These are phyloP conservation scores for Xylaria sp. DNA, from an alignment of 2,329 filamentous ascomycete species.

Conservation along the genomic window DNA sequence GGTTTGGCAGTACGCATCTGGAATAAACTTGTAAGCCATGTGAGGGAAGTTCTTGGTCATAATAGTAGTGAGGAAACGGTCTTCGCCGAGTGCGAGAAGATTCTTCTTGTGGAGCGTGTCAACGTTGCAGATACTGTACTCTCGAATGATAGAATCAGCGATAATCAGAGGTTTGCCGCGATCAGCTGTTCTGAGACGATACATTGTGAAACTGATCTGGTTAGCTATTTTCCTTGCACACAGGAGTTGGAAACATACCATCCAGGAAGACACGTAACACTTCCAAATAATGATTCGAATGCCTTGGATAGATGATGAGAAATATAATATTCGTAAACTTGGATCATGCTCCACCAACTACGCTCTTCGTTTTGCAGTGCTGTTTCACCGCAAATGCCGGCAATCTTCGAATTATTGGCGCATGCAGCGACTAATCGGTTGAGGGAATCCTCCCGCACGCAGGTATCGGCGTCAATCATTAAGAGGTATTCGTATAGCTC, in stretches of 20 bases:
- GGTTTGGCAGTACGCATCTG: conserved; percentile 91
- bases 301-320: conserved; percentile 97
- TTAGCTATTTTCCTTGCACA: conserved; percentile 50
- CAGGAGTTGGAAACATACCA: conserved; percentile 73
- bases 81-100: conserved; percentile 79
- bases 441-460: conserved; percentile 88
- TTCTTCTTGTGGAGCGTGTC: conserved; percentile 96
- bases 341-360: conserved; percentile 99
- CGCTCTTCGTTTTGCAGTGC: conserved; percentile 94
- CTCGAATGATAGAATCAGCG: conserved; percentile 83
- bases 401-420: conserved; percentile 93
- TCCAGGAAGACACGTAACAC: conserved; percentile 97
- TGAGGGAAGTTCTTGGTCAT: conserved; percentile 98
- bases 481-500: conserved; percentile 97
- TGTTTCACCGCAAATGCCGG: conserved; percentile 96
- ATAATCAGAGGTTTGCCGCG: conserved; percentile 96
- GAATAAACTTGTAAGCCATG: conserved; percentile 96
- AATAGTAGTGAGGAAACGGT: conserved; percentile 89
- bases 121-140: conserved; percentile 88
- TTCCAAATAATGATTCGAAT: conserved; percentile 97
- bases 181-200: conserved; percentile 91
- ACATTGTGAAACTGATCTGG: conserved; percentile 90
- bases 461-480: conserved; percentile 98
- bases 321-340: conserved; percentile 99
- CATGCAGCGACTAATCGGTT: conserved; percentile 93